phyloP scores from a whole-genome alignment of 176 grass and related monocot species.

The Eragrostis nindensis region DNA sequence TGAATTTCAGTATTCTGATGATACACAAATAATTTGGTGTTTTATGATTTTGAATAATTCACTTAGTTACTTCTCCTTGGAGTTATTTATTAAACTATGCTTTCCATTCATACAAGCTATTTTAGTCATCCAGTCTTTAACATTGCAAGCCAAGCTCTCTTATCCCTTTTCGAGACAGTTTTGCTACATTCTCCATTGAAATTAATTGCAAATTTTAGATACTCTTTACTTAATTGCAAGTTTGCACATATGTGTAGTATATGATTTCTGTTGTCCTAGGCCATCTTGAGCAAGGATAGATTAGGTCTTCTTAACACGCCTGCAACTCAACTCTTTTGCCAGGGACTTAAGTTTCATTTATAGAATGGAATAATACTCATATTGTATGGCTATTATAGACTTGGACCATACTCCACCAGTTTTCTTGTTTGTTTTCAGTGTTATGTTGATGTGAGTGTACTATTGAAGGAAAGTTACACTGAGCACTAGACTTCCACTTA shows the following conservation, averaged over 20 bases:
- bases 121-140: background rate
- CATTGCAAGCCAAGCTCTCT: background rate
- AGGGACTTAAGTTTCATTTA: background rate
- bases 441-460: background rate
- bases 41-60: constrained; percentile 20
- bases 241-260: constrained; percentile 13
- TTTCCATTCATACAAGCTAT: background rate
- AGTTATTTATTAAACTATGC: background rate
- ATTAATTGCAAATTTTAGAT: background rate
- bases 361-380: no score
- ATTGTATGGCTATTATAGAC: background rate
- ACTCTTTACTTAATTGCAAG: background rate
- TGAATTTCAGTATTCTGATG: constrained; percentile 12
- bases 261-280: constrained; percentile 16
- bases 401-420: constrained; percentile 22
- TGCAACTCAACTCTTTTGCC: background rate
- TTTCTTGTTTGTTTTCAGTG: constrained; percentile 26
- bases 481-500: constrained; percentile 26
- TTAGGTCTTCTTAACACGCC: constrained; percentile 11
- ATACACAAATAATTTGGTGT: constrained; percentile 33
- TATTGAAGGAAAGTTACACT: constrained; percentile 9
- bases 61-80: constrained; percentile 1
- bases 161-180: background rate
- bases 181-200: background rate
- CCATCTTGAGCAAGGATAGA: constrained; percentile 10